These are phyloP conservation scores for Bodo saltans DNA, from an alignment of 78 protist genomes.

Conservation along the genomic window DNA sequence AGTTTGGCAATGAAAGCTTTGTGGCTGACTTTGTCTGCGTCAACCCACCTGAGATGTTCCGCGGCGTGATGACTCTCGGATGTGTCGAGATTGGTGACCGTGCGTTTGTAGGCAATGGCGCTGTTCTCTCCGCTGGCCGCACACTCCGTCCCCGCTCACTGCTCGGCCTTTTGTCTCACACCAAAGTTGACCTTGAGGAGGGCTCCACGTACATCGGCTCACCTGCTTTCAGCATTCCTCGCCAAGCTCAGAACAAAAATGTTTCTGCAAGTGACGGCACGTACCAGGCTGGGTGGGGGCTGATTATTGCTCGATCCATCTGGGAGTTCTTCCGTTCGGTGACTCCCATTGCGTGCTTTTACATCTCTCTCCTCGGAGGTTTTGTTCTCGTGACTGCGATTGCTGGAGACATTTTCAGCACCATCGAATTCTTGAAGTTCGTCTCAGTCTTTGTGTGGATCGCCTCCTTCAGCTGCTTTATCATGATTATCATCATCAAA, in stretches of 20 bases:
- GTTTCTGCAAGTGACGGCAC: not conserved
- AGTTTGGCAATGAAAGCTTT: not conserved
- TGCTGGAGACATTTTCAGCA: not conserved
- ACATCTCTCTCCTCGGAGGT: not conserved
- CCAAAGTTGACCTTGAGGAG: not conserved
- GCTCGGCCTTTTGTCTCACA: not conserved
- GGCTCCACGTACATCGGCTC: not conserved
- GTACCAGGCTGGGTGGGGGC: not conserved
- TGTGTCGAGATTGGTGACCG: not conserved
- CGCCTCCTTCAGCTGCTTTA: too few relatives aligned
- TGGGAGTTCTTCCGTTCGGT: not conserved
- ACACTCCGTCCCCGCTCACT: not conserved
- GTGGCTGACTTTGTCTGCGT: not conserved
- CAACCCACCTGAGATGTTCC: not conserved
- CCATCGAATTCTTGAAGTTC: too few relatives aligned
- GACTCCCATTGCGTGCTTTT: not conserved
- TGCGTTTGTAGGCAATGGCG: not conserved
- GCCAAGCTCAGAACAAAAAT: too few relatives aligned
- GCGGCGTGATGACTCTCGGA: not conserved
- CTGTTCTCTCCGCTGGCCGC: not conserved
- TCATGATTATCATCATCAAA: not conserved
- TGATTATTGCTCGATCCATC: not conserved
- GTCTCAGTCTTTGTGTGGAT: not conserved
- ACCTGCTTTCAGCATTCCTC: not conserved
- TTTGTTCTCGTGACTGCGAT: not conserved